phyloP scores from a whole-genome alignment of 176 grass and related monocot genomes.

The Paspalum vaginatum region DNA sequence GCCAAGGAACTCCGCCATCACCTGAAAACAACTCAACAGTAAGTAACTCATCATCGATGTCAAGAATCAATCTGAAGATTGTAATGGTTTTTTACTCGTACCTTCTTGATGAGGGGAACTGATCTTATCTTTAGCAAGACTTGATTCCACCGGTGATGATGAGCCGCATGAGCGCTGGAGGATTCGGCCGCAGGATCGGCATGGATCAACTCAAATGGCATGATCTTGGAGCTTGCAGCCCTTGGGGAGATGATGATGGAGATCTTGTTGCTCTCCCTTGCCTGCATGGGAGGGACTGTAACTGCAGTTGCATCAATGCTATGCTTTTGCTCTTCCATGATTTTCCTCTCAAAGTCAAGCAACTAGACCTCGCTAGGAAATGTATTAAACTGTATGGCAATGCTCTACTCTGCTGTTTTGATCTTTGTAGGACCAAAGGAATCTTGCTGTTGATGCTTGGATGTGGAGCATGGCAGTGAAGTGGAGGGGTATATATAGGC shows the following conservation, averaged over 20 bases:
- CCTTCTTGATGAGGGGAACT: constrained; percentile 38
- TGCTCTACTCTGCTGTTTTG: not conserved
- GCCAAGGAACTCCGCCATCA: constrained; percentile 58
- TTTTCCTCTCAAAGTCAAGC: not conserved
- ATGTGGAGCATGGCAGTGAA: constrained; percentile 14
- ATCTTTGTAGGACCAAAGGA: not conserved
- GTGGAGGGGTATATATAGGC: constrained; percentile 19
- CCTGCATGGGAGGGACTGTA: constrained; percentile 17
- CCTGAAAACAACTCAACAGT: constrained; percentile 63
- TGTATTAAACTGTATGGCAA: not conserved
- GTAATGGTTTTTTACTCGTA: not conserved
- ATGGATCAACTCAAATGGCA: constrained; percentile 29
- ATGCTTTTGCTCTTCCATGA: constrained; percentile 22
- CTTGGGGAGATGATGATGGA: constrained; percentile 33
- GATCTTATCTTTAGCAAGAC: constrained; percentile 12
- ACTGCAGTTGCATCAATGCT: not conserved
- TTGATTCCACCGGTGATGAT: constrained; percentile 15
- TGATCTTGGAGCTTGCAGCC: constrained; percentile 31
- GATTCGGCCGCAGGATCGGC: not conserved
- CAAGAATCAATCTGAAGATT: not conserved
- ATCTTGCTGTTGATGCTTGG: constrained; percentile 17
- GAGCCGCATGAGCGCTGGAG: not conserved
- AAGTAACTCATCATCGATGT: not conserved
- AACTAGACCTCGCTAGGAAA: not conserved
- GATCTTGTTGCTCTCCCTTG: constrained; percentile 29